Base-by-base conservation (phyloP, 176 grass and related monocot species). In the Aegilops sharonensis region DNA sequence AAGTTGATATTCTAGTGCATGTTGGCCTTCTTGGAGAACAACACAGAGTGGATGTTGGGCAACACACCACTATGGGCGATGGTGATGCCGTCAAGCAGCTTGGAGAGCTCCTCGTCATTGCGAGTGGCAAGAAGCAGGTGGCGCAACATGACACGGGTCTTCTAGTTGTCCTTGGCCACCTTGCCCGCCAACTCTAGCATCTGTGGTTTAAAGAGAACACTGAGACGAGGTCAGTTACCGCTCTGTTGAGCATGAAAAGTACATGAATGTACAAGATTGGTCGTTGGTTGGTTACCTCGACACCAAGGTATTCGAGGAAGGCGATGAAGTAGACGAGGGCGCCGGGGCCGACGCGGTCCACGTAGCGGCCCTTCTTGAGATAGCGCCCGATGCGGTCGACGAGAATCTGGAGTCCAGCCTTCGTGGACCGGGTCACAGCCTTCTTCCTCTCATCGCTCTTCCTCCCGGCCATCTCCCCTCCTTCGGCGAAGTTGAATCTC, bases 271-370 rank as follows among this genome's bases (percentile, higher is more conserved):
- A 60, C 0, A 7, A 69, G 66, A 37, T 21, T 4, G 39, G 12
- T 50, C 7, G 29, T n/a, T 5, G 17, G 47, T 45, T 45, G 3
- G 42, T 45, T 45, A 45, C 42, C 42, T 45, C 3, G 42, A 1
- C 3, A 4, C 66, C 75, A 12, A 91, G 84, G 66, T 91, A 90
- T 68, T 91, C 89, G 75, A 80, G 85, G 56, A 84, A 60, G 31
- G 80, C 67, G 43, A 75, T 68, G 80, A 87, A 80, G 75, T 87
- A 75, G 59, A 84, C 67, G 5, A 84, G 80, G 35, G 85, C 89
- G 4, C 84, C 84, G 1, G 85, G 62, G 11, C 80, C 85, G 45
- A 90, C 63, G 37, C 83, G 88, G 24, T 90, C 69, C 13, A 72
- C 20, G 4, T 47, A 14, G 12, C 11, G 45, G 11, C 45, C 45